These are phyloP conservation scores for Metschnikowia rubicola DNA, from an alignment of 805 yeast species.

Conservation along the genomic window DNA sequence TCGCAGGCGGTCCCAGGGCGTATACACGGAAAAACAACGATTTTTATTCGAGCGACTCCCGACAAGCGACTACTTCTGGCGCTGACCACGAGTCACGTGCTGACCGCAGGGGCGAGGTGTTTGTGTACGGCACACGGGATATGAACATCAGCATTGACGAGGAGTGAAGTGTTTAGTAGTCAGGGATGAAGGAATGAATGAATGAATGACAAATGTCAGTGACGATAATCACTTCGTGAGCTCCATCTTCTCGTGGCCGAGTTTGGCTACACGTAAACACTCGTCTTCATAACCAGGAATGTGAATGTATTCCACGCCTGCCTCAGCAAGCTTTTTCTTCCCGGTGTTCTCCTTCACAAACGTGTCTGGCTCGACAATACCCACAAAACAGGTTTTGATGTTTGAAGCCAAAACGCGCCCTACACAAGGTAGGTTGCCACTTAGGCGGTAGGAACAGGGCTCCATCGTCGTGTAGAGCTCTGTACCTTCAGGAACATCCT, in stretches of 20 bases:
- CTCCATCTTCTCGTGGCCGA: slow-evolving; percentile 53
- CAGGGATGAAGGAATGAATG: no score
- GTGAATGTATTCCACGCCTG: slow-evolving; percentile 68
- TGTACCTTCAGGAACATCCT: slow-evolving; percentile 65
- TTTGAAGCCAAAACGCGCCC: slow-evolving; percentile 62
- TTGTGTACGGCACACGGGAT: slow-evolving; percentile 36
- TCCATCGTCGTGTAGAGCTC: slow-evolving; percentile 95
- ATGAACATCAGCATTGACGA: slow-evolving; percentile 25
- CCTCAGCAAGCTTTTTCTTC: slow-evolving; percentile 45
- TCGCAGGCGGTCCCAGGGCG: background rate
- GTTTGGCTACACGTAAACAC: slow-evolving; percentile 64
- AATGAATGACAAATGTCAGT: no score
- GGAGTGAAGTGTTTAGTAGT: background rate
- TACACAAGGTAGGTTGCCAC: slow-evolving; percentile 88
- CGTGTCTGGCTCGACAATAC: slow-evolving; percentile 85
- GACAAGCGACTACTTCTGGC: background rate
- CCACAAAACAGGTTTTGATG: slow-evolving; percentile 80
- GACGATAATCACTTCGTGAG: no score
- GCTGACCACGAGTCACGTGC: background rate
- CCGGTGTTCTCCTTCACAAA: slow-evolving; percentile 82
- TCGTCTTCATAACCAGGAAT: slow-evolving; percentile 80
- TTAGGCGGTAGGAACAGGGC: slow-evolving; percentile 84
- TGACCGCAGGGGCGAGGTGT: slow-evolving; percentile 27
- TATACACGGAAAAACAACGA: background rate
- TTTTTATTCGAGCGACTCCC: background rate